These are phyloP conservation scores for Cardiosporidium cionae DNA, from an alignment of 169 alveolate genomes.

Conservation along the genomic window DNA sequence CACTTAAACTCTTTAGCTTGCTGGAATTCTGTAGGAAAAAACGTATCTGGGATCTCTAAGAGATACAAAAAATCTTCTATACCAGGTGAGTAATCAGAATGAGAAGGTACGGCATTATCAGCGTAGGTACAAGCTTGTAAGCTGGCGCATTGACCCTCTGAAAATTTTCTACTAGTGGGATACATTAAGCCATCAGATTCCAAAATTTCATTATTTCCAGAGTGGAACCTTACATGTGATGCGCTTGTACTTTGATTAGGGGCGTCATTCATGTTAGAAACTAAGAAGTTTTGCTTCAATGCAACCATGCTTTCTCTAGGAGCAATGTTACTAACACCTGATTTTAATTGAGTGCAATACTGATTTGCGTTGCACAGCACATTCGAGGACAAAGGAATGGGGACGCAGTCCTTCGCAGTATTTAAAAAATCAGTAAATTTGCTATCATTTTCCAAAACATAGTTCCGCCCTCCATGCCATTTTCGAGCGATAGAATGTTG, in stretches of 20 bases:
- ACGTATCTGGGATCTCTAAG: conserved; percentile 43
- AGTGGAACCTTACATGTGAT: neutral
- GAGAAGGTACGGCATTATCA: neutral
- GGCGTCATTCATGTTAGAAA: neutral
- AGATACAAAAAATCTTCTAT: conserved; percentile 61
- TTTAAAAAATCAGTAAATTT: too few species aligned
- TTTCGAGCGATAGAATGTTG: too few species aligned
- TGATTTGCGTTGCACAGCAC: too few species aligned
- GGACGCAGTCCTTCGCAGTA: too few species aligned
- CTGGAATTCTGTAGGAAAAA: conserved; percentile 44
- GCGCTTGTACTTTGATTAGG: neutral
- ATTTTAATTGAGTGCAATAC: neutral
- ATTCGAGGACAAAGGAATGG: too few species aligned
- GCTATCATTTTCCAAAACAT: too few species aligned
- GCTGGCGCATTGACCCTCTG: neutral
- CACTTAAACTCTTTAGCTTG: conserved; percentile 49
- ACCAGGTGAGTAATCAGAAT: neutral
- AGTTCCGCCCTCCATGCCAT: too few species aligned
- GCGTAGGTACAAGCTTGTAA: neutral
- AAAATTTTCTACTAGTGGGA: neutral
- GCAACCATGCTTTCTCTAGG: neutral
- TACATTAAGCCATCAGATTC: neutral
- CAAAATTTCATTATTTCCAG: too few species aligned
- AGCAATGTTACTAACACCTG: neutral
- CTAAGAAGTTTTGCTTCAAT: neutral